Evolutionary conservation across 1,284 basidiomycete genomes (phyloP).

Genomic region (Sanghuangporus weigelae): DNA sequence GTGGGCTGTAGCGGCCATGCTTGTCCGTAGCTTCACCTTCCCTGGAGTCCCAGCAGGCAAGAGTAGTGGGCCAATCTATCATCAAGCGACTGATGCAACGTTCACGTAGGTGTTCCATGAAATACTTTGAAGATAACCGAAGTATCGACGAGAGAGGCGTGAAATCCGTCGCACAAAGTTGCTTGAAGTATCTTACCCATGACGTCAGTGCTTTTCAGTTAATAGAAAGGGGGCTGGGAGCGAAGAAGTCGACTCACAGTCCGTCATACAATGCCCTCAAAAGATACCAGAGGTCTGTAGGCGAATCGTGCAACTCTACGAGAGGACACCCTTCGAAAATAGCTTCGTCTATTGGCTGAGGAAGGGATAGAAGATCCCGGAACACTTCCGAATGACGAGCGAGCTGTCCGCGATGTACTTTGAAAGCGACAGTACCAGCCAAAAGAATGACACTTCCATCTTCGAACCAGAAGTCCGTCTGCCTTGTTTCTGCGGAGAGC

Average conservation of each 20-base stretch:
- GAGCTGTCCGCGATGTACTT: constrained; percentile 66
- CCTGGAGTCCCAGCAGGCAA: constrained; percentile 58
- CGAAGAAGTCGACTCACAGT: constrained; percentile 28
- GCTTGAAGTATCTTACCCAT: constrained; percentile 34
- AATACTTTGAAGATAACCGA: constrained; percentile 64
- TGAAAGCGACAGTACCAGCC: constrained; percentile 52
- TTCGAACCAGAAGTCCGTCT: constrained; percentile 59
- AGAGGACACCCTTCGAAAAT: constrained; percentile 45
- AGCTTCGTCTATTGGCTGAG: constrained; percentile 42
- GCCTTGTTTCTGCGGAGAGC: constrained; percentile 2
- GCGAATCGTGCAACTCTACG: constrained; percentile 50
- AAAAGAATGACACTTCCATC: constrained; percentile 67
- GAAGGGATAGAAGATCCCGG: constrained; percentile 54
- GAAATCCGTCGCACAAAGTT: constrained; percentile 48
- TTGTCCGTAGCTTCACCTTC: constrained; percentile 45
- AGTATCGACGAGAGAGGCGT: constrained; percentile 51
- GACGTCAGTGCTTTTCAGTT: background rate
- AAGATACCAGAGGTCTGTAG: constrained; percentile 54
- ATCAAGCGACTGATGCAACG: constrained; percentile 52
- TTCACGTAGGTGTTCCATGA: constrained; percentile 52
- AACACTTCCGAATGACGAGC: constrained; percentile 70
- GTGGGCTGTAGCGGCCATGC: constrained; percentile 42
- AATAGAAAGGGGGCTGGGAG: constrained; percentile 10
- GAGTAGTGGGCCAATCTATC: constrained; percentile 57
- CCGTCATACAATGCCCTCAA: constrained; percentile 58